Evolutionary conservation across 805 yeast genomes (phyloP), one percentile per base, ranked within the genome.

Genomic region (Peterozyma xylosa): DNA sequence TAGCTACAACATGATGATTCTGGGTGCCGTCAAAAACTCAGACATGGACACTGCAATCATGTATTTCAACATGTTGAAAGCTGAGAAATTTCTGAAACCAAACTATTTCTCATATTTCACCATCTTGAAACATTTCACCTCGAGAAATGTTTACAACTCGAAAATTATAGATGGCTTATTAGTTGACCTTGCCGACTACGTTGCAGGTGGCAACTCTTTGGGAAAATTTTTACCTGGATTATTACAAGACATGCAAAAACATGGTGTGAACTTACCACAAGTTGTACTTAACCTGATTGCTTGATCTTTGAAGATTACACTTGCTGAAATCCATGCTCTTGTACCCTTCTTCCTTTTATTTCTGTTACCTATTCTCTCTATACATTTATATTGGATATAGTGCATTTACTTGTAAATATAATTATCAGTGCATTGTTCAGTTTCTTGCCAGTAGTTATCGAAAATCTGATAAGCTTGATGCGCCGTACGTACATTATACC

Each of bases 81-180:
- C 51, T 11, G 48, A 51, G 13, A 45, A 48, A 2, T 45, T 44
- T 11, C 51, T 52, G 30, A 55, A 53, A 37, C 78, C 81, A n/a
- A 77, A 77, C 53, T 55, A 60, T 46, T 77, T 53, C 62, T 74
- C 81, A 5, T 77, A 55, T 56, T 75, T 64, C 57, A 75, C 60
- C 58, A 53, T 77, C 50, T 53, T 77, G 42, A 59, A 55, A 37
- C 68, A 68, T 39, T 41, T 55, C 33, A 56, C 56, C 35, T 52
- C 53, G 33, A 58, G 61, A 16, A 35, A 21, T 7, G 30, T 18
- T 27, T 66, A 72, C 47, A 43, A 41, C 27, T 21, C 27, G 17
- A 57, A 54, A 11, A 57, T 59, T 39, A 52, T 67, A 17, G 64
- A 67, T 46, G 56, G 48, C 47, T 53, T 73, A 14, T 48, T 77